A percentile compares a stretch with the other conserved stretches of the same genome.
Evolutionary conservation across 2,329 filamentous ascomycete genomes (phyloP).

Genomic region (Stachybotrys chartarum): DNA sequence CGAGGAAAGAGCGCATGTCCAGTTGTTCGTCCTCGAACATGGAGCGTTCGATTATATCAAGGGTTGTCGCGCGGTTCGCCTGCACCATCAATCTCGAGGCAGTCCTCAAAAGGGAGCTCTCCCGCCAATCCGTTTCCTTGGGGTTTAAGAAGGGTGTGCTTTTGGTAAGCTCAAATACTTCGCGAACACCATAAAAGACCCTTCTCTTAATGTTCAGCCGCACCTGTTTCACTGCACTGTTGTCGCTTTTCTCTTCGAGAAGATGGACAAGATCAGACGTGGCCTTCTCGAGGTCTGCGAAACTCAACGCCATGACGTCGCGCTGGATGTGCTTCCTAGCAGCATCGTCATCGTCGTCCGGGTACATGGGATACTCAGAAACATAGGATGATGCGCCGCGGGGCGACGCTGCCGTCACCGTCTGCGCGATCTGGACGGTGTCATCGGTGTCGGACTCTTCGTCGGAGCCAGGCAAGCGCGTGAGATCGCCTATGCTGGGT

Average conservation of each 20-base stretch:
- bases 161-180: conserved; percentile 13
- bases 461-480: too few relatives aligned
- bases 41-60: conserved; percentile 15
- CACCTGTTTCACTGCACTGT: conserved; percentile 11
- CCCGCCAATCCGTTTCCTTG: not conserved
- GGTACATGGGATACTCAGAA: too few relatives aligned
- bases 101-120: not conserved
- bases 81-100: conserved; percentile 14
- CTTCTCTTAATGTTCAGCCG: conserved; percentile 17
- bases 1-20: conserved; percentile 19
- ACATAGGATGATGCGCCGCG: too few relatives aligned
- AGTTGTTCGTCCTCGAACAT: not conserved
- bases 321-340: too few relatives aligned
- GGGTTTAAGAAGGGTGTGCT: conserved; percentile 17
- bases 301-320: conserved; percentile 10
- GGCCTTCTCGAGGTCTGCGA: conserved; percentile 18
- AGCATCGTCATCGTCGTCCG: too few relatives aligned
- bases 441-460: too few relatives aligned
- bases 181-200: conserved; percentile 16
- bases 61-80: conserved; percentile 27
- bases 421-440: too few relatives aligned
- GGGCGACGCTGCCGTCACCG: too few relatives aligned
- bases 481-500: too few relatives aligned
- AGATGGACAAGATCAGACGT: conserved; percentile 18
- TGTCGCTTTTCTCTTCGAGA: conserved; percentile 10